Percentiles rank a stretch among this genome's conserved stretches.
Evolutionary conservation across 306 rosid genomes (phyloP).

Genomic region (Morella rubra): DNA sequence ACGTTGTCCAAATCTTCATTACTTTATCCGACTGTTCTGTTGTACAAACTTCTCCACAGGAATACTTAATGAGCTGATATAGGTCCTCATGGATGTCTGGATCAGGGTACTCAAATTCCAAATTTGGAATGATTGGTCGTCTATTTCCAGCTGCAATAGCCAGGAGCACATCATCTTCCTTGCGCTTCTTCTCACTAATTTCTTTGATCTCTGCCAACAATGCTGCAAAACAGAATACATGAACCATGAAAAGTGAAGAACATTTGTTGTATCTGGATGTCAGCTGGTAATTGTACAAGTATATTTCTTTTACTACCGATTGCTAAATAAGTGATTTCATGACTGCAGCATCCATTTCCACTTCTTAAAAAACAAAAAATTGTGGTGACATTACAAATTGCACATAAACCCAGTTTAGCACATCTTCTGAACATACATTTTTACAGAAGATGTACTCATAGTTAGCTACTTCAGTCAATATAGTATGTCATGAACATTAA

Average conservation of each 20-base stretch:
- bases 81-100: slow-evolving; percentile 88
- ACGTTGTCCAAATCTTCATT: slow-evolving; percentile 95
- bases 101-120: slow-evolving; percentile 86
- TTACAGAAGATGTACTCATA: background rate
- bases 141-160: slow-evolving; percentile 97
- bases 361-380: background rate
- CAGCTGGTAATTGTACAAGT: background rate
- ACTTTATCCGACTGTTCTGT: slow-evolving; percentile 91
- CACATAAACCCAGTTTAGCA: background rate
- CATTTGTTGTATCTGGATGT: background rate
- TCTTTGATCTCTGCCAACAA: slow-evolving; percentile 92
- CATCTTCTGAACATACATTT: background rate
- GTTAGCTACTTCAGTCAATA: no score
- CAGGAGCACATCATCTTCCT: slow-evolving; percentile 94
- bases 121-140: slow-evolving; percentile 80
- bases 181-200: slow-evolving; percentile 91
- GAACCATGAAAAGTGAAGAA: slow-evolving; percentile 24
- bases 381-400: background rate
- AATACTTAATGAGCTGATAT: slow-evolving; percentile 89
- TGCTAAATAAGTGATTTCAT: background rate
- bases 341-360: background rate
- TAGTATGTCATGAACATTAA: background rate
- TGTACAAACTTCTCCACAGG: slow-evolving; percentile 94
- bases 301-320: background rate
- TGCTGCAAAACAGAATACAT: slow-evolving; percentile 50